Evolutionary conservation across 176 grass and related monocot genomes (phyloP), one percentile per base, ranked within the genome.

Genomic region (Carex kokanica): DNA sequence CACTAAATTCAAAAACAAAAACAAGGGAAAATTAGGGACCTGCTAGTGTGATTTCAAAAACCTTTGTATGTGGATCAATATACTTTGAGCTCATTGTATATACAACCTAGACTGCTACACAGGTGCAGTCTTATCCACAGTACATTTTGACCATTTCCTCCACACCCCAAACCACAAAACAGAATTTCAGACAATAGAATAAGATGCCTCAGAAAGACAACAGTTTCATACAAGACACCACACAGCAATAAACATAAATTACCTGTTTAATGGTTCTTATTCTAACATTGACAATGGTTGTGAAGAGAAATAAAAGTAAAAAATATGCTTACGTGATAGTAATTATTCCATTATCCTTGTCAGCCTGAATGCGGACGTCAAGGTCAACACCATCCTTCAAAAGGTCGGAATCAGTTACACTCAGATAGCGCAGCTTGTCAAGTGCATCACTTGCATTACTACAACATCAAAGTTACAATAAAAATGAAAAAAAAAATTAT

Each of bases 381-480:
- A 99, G 97, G 25, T 92, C 91, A 85, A 86, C 69, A 78, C 88
- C 93, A 84, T 96, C 97, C 91, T 93, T 99, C 31, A 93, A 77
- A 83, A 99, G 97, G 18, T 90, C 83, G 83, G 97, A 64, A 58
- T 99, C 89, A 17, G 93, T 99, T 16, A 96, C 97, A 89, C 96
- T 93, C 83, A 96, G 64, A 90, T 93, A 99, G 13, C 97, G 91
- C 83, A 99, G 57, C 80, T 99, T 99, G 83, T 99, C 97, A 85
- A 99, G 97, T 24, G 93, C 97, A 85, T 99, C 97, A 32, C 97
- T 99, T 83, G 97, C 89, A 83, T 99, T 99, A 85, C 97, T 99
- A 84, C 13, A 80, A 70, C 64, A 71, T 16, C 60, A 29, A 65
- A 40, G 83, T 58, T 29, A 78, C 18, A 74, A 40, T 27, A 86